A percentile compares a stretch with the other conserved stretches of the same genome.
phyloP scores from a whole-genome alignment of 2,329 filamentous ascomycete species.

The Alternaria infectoria region DNA sequence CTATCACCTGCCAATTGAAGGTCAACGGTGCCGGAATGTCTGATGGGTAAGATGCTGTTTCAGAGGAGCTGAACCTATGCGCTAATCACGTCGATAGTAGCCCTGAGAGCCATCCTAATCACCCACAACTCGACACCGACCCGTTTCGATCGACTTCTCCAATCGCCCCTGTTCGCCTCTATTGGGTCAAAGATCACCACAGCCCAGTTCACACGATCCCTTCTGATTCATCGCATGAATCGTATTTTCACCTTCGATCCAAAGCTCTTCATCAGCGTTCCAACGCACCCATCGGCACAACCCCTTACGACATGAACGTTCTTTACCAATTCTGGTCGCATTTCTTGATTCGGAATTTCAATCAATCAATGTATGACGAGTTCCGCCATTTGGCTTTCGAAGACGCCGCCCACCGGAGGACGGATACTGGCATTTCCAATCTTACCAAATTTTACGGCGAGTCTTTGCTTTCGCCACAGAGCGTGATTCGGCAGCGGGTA shows the following conservation, averaged over 20 bases:
- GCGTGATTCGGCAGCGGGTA: slow-evolving; percentile 59
- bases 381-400: slow-evolving; percentile 71
- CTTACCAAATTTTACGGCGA: slow-evolving; percentile 71
- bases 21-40: slow-evolving; percentile 44
- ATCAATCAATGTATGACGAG: slow-evolving; percentile 75
- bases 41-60: slow-evolving; percentile 33
- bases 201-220: slow-evolving; percentile 52
- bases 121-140: slow-evolving; percentile 24
- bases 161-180: slow-evolving; percentile 43
- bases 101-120: slow-evolving; percentile 26
- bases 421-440: slow-evolving; percentile 64
- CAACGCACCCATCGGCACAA: slow-evolving; percentile 51
- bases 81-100: slow-evolving; percentile 30
- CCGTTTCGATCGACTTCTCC: slow-evolving; percentile 24
- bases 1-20: slow-evolving; percentile 45
- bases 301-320: slow-evolving; percentile 66
- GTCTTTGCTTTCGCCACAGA: slow-evolving; percentile 57
- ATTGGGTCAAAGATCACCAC: slow-evolving; percentile 60
- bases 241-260: slow-evolving; percentile 56
- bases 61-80: background rate
- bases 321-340: slow-evolving; percentile 79
- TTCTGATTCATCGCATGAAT: slow-evolving; percentile 55
- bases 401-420: slow-evolving; percentile 62
- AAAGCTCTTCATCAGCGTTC: slow-evolving; percentile 59
- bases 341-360: slow-evolving; percentile 76